Percentiles rank a stretch among this genome's conserved stretches.
These are phyloP conservation scores for Patellifolia procumbens DNA, from an alignment of 179 eudicot genomes.

Conservation along the genomic window DNA sequence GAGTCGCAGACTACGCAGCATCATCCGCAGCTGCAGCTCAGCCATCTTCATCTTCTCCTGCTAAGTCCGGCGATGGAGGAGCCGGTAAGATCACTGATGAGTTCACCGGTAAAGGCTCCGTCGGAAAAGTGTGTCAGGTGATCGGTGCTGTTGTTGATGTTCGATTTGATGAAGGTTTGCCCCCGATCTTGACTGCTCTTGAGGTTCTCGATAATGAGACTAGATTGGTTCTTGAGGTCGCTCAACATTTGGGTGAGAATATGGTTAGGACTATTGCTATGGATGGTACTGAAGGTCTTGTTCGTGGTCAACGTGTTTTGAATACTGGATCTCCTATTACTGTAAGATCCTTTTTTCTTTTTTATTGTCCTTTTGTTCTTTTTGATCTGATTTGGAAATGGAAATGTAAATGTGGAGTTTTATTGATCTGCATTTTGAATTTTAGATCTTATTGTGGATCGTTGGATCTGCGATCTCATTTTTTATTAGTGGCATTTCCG, in stretches of 20 bases:
- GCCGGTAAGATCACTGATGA: constrained; percentile 82
- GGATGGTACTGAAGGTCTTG: constrained; percentile 98
- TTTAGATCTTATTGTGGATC: constrained; percentile 23
- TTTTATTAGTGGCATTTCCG: background rate
- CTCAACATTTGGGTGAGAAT: constrained; percentile 91
- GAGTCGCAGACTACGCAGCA: constrained; percentile 41
- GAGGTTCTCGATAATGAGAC: constrained; percentile 84
- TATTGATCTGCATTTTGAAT: background rate
- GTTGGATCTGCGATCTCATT: constrained; percentile 14
- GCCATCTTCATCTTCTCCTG: constrained; percentile 34
- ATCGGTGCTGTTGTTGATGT: constrained; percentile 97
- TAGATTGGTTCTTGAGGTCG: constrained; percentile 85
- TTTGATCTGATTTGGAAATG: background rate
- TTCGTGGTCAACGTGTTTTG: constrained; percentile 78
- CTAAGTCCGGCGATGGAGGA: constrained; percentile 12
- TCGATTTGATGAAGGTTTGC: constrained; percentile 71
- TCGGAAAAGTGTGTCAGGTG: constrained; percentile 94
- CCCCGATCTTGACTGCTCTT: constrained; percentile 88
- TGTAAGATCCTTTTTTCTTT: constrained; percentile 34
- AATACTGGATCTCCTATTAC: constrained; percentile 97
- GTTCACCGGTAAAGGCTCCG: constrained; percentile 83
- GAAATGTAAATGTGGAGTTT: background rate
- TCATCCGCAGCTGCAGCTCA: constrained; percentile 34
- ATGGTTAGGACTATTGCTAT: constrained; percentile 93
- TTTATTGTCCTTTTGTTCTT: background rate